A percentile compares a stretch with the other conserved stretches of the same genome.
Conservation (phyloP, 495 filamentous ascomycete genomes). For the Neurospora cerealis region DNA sequence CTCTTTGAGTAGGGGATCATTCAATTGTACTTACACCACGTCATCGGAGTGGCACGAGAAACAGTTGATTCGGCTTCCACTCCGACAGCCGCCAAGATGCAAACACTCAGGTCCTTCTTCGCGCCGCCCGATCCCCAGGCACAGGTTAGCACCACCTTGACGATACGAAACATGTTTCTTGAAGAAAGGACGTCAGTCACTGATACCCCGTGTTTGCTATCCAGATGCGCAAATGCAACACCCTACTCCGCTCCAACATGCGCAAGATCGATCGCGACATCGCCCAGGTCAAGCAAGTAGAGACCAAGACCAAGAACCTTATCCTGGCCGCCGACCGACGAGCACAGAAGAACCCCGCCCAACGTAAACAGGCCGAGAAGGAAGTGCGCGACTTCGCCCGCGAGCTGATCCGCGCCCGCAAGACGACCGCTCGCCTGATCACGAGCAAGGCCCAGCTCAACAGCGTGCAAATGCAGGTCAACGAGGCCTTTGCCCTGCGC, state of each 20-base stretch:
- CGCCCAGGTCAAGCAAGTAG: slow-evolving; percentile 56
- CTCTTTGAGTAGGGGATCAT: background rate
- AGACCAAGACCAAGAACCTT: slow-evolving; percentile 74
- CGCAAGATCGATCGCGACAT: slow-evolving; percentile 96
- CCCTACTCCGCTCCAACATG: slow-evolving; percentile 79
- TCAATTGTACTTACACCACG: background rate
- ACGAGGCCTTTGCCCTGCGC: slow-evolving; percentile 88
- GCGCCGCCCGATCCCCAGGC: slow-evolving; percentile 85
- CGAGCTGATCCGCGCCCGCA: slow-evolving; percentile 76
- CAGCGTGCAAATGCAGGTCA: slow-evolving; percentile 95
- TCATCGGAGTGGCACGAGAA: background rate
- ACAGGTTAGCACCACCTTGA: slow-evolving; percentile 48
- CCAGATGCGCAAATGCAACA: slow-evolving; percentile 92
- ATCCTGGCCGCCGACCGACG: slow-evolving; percentile 74
- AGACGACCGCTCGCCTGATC: slow-evolving; percentile 57
- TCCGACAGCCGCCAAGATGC: slow-evolving; percentile 48
- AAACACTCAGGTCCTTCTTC: slow-evolving; percentile 77
- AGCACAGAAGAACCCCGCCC: slow-evolving; percentile 63
- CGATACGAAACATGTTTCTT: background rate
- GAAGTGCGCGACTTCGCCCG: slow-evolving; percentile 81
- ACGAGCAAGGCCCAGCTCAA: slow-evolving; percentile 87
- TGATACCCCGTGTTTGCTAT: slow-evolving; percentile 1
- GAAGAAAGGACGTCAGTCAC: background rate
- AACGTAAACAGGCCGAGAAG: slow-evolving; percentile 60
- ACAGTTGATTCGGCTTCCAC: background rate